Base-by-base conservation (phyloP, 2,329 filamentous ascomycete genomes). In the Cercospora sojina region DNA sequence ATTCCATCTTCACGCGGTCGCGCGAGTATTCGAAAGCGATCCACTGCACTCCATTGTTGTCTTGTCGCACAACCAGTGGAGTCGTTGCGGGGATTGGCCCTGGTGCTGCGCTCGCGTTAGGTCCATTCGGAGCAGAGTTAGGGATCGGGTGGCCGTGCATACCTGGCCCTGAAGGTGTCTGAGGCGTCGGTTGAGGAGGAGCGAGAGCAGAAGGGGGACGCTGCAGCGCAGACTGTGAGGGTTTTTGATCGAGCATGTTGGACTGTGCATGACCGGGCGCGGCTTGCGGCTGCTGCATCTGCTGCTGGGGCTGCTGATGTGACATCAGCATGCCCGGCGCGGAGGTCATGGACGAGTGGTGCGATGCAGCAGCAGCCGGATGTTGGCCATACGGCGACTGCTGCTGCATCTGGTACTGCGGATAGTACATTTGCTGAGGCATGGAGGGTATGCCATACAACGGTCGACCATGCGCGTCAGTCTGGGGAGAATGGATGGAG, bases 1-100 rank as follows among this genome's bases (percentile, higher is more conserved):
- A 99, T 80, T 98, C 93, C 93, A 98, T 97, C 87, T 99, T 99
- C 72, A 98, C 93, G 55, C 94, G 87, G 77, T 99, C 94, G 67
- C 94, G 88, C 10, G 94, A 98, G 78, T 99, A 99, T 79, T 99
- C 95, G 69, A 98, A 99, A 0, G 93, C 93, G 75, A 98, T 98
- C 95, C 95, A 98, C 79, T 98, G 95, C 6, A 98, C 94, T 8
- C 95, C 95, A 72, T 97, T 98, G 76, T 92, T 91, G 74, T 98
- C 95, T 79, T 98, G 94, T 71, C 93, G 85, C 25, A 98, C 94
- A 8, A 98, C 93, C 8, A 97, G 83, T 0, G 95, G 95, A 0
- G 95, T 98, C 2, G 95, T 99, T 0, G 95, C 95, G 12, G 95
- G 95, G 74, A 99, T 99, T 0, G 95, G 95, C 2, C 95, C 95